Evolutionary conservation across 2,329 filamentous ascomycete species (phyloP).

Genomic region (Fusarium fracticaudum): DNA sequence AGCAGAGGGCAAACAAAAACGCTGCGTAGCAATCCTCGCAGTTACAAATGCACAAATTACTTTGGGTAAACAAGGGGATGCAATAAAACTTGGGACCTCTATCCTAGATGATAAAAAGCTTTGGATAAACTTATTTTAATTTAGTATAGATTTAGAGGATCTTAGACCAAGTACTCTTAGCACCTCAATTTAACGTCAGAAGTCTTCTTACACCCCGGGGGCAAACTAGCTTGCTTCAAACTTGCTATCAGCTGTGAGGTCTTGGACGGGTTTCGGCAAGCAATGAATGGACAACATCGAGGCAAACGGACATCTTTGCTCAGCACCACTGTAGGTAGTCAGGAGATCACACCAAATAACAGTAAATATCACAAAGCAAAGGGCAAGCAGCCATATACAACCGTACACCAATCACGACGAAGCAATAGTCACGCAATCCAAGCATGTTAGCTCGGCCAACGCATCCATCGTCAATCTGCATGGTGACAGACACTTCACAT

Average conservation of each 20-base stretch:
- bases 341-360: fast-evolving
- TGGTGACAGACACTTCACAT: neutral
- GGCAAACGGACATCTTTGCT: neutral
- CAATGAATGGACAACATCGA: neutral
- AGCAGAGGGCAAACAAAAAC: neutral
- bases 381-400: neutral
- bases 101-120: too few relatives aligned
- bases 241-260: fast-evolving
- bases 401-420: neutral
- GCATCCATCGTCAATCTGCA: neutral
- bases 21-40: fast-evolving
- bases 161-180: too few relatives aligned
- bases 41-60: fast-evolving
- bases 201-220: too few relatives aligned
- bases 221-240: neutral
- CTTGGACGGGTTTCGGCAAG: neutral
- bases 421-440: neutral
- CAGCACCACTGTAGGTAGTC: too few relatives aligned
- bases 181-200: too few relatives aligned
- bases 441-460: neutral
- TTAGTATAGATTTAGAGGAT: too few relatives aligned
- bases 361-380: neutral
- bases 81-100: too few relatives aligned
- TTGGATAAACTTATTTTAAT: fast-evolving
- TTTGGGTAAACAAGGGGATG: neutral